Percentiles rank a stretch among this genome's conserved stretches.
Evolutionary conservation across 108 stramenopile genomes (phyloP).

Genomic region (Cyclotella atomus): DNA sequence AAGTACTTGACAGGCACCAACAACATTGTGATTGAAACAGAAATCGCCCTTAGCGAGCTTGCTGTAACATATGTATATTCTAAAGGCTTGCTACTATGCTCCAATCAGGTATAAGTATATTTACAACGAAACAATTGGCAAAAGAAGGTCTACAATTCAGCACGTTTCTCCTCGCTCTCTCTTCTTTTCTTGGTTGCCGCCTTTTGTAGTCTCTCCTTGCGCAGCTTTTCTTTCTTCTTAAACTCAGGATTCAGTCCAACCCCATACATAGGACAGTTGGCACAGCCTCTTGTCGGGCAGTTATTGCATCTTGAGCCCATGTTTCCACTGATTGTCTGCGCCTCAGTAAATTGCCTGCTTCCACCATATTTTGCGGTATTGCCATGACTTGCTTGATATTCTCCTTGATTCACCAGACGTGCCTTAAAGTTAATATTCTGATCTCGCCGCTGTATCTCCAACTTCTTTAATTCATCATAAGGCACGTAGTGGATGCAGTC

Average conservation of each 20-base stretch:
- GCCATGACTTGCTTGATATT: constrained; percentile 42
- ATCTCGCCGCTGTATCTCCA: constrained; percentile 85
- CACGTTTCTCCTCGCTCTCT: constrained; percentile 91
- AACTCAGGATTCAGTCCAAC: constrained; percentile 91
- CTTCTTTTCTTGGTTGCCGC: constrained; percentile 74
- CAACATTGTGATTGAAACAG: too few relatives aligned
- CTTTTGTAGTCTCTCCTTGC: constrained; percentile 57
- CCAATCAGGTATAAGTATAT: too few relatives aligned
- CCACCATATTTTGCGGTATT: constrained; percentile 52
- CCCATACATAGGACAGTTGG: constrained; percentile 90
- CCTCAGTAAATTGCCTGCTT: constrained; percentile 63
- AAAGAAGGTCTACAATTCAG: constrained; percentile 74
- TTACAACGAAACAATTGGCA: neutral
- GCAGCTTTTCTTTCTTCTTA: constrained; percentile 65
- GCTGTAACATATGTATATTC: too few relatives aligned
- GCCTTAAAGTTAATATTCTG: constrained; percentile 93
- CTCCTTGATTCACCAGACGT: constrained; percentile 78
- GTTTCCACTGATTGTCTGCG: constrained; percentile 81
- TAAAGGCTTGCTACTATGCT: too few relatives aligned
- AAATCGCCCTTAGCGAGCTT: too few relatives aligned
- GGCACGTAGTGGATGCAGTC: constrained; percentile 94
- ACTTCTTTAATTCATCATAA: constrained; percentile 77
- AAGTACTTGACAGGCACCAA: too few relatives aligned
- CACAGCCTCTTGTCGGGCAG: constrained; percentile 77
- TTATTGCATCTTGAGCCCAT: constrained; percentile 78